These are phyloP conservation scores for Neofusicoccum ribis DNA, from an alignment of 2,329 filamentous ascomycete genomes.

Conservation along the genomic window DNA sequence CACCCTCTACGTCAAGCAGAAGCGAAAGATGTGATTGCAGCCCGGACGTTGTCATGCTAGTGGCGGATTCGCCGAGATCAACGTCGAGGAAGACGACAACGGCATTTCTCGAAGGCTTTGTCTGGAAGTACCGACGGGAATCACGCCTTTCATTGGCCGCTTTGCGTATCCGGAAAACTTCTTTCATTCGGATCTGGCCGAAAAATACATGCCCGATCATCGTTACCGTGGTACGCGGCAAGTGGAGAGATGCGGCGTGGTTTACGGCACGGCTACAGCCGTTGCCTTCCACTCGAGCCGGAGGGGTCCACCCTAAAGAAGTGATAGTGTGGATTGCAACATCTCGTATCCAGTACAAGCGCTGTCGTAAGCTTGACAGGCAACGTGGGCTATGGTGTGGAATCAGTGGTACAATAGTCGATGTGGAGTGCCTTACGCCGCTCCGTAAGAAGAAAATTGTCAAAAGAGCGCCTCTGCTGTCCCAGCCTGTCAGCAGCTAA, in stretches of 20 bases:
- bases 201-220: not conserved
- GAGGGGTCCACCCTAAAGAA: not conserved
- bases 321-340: not conserved
- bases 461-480: no score
- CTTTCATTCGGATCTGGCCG: not conserved
- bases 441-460: no score
- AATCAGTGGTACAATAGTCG: no score
- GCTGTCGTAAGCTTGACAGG: no score
- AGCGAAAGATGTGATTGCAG: not conserved
- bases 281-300: not conserved
- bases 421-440: no score
- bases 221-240: not conserved
- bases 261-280: not conserved
- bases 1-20: not conserved
- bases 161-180: not conserved
- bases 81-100: not conserved
- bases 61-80: not conserved
- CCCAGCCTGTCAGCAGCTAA: no score
- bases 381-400: no score
- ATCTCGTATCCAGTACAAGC: not conserved
- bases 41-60: not conserved
- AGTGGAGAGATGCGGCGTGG: not conserved
- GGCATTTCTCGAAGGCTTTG: not conserved
- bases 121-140: not conserved
- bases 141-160: not conserved